Percentiles rank a stretch among this genome's conserved stretches.
Conservation (phyloP, 2,329 filamentous ascomycete genomes). For the Hirsutella thompsonii region DNA sequence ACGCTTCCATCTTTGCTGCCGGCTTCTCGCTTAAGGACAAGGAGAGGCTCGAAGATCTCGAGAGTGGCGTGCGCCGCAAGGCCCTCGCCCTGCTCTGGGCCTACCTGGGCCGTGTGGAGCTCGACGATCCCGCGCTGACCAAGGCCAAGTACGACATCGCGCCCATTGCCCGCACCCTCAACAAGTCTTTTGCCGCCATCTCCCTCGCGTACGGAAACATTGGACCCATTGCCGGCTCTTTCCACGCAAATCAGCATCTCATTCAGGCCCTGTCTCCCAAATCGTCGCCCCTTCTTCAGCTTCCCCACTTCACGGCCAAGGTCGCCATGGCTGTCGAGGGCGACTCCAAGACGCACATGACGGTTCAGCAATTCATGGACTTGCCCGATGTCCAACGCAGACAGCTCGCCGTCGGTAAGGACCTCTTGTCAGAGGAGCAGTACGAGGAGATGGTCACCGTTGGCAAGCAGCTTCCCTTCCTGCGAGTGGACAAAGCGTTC, state of each 20-base stretch:
- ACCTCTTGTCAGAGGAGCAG: conserved; percentile 60
- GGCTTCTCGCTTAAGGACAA: conserved; percentile 63
- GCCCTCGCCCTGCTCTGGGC: conserved; percentile 86
- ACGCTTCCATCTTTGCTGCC: conserved; percentile 33
- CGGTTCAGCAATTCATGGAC: conserved; percentile 80
- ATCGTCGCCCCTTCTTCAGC: conserved; percentile 78
- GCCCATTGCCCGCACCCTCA: conserved; percentile 73
- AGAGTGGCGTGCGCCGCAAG: conserved; percentile 71
- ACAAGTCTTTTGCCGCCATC: conserved; percentile 77
- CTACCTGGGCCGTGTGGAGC: conserved; percentile 78
- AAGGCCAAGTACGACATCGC: conserved; percentile 82
- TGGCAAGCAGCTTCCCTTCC: conserved; percentile 69
- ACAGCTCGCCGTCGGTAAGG: conserved; percentile 54
- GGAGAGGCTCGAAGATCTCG: conserved; percentile 64
- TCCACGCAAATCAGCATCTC: conserved; percentile 70
- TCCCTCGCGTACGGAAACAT: conserved; percentile 79
- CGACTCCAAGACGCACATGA: conserved; percentile 60
- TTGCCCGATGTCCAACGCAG: conserved; percentile 64
- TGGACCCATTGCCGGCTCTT: conserved; percentile 68
- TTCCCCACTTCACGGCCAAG: conserved; percentile 69
- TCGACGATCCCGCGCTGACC: conserved; percentile 66
- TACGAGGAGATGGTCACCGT: conserved; percentile 65
- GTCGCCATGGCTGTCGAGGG: conserved; percentile 58
- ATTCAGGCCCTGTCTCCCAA: conserved; percentile 81
- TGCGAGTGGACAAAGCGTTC: conserved; percentile 83